These are phyloP conservation scores for Physcomitrellopsis africana DNA, from an alignment of 225 moss, liverwort and hornwort species.

Conservation along the genomic window DNA sequence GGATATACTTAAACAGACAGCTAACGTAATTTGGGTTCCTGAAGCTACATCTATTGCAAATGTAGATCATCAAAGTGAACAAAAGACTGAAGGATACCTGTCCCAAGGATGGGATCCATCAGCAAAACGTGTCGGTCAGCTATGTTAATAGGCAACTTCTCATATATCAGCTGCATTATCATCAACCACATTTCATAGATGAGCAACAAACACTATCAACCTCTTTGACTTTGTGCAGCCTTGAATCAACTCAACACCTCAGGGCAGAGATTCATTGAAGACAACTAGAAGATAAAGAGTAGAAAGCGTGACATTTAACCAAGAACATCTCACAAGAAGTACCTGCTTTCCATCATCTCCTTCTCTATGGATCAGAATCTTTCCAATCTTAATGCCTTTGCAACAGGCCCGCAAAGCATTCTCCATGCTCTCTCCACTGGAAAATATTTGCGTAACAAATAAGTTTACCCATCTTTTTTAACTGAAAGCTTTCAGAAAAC, in stretches of 20 bases:
- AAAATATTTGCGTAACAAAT: constrained; percentile 19
- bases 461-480: constrained; percentile 20
- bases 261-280: not conserved
- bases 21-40: no score
- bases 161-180: constrained; percentile 71
- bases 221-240: no score
- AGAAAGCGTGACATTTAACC: not conserved
- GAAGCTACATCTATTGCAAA: constrained; percentile 8
- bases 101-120: constrained; percentile 90
- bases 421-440: constrained; percentile 97
- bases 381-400: constrained; percentile 97
- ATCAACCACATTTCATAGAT: not conserved
- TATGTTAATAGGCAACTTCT: constrained; percentile 87
- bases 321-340: not conserved
- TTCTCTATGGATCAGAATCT: constrained; percentile 92
- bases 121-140: constrained; percentile 83
- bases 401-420: constrained; percentile 92
- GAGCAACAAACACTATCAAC: no score
- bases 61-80: constrained; percentile 10
- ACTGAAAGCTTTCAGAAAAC: no score
- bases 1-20: no score
- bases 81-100: constrained; percentile 44
- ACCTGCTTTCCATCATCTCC: constrained; percentile 94
- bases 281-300: constrained; percentile 10
- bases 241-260: not conserved